Evolutionary conservation across 1,139 yeast genomes (phyloP), one percentile per base, ranked within the genome.

Genomic region (Taphrina pruni): DNA sequence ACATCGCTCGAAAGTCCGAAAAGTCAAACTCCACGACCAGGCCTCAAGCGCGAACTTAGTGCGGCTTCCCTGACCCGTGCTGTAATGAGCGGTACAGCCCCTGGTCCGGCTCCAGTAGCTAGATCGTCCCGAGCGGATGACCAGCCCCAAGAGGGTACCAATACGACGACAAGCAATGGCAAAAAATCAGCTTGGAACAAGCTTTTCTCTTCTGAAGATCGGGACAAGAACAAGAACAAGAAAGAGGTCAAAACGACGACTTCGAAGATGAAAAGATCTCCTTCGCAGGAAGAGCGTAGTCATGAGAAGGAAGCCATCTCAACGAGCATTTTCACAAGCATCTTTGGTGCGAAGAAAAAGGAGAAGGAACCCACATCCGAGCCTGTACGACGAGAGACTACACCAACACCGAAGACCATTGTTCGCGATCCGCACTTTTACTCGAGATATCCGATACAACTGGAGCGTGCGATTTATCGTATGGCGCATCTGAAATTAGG

Each of bases 401-500:
- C 57, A n/a, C 50, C 39, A 11, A 36, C 48, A 35, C 51, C 50
- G 21, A 51, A 39, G 48, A 7, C 68, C 48, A 14, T 55, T 48
- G 46, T 57, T 39, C 7, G 62, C 21, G 69, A 58, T 26, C 69
- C 64, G 41, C 64, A 50, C 36, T 58, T 57, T 36, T 65, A 65
- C 64, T 32, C 69, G 9, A 82, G 99, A 73, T 90, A 90, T 77
- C 97, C 98, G 0, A 87, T 94, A 60, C 97, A 93, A 77, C 96
- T 94, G 60, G 99, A 95, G 78, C 84, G 99, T 58, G 98, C 99
- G 0, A 90, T 95, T 69, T 94, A 94, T 78, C 82, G 99, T 70
- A 82, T 95, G 71, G 89, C 97, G 56, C 99, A 94, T 78, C 81
- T 94, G 77, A 94, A 94, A 78, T 82, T 94, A 73, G 97, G 98